phyloP scores from a whole-genome alignment of 192 early-diverging fungal genomes.

The Fimicolochytrium jonesii region DNA sequence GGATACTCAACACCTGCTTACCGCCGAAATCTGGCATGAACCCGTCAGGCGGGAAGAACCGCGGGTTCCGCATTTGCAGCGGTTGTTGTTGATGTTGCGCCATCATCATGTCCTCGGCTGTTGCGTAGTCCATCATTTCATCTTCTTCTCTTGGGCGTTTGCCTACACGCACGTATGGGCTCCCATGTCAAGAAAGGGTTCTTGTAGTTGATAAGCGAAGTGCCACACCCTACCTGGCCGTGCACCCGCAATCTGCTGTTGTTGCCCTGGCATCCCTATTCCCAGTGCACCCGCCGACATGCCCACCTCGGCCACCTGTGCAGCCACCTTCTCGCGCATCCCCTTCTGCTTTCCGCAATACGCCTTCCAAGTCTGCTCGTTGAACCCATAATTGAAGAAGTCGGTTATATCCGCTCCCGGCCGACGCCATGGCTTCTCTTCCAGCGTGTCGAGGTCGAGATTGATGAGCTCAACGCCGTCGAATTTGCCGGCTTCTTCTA shows the following conservation, averaged over 20 bases:
- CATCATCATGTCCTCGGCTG: too few species aligned
- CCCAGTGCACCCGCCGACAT: slow-evolving; percentile 51
- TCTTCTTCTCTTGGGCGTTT: too few species aligned
- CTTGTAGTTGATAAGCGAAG: background rate
- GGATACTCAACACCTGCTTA: background rate
- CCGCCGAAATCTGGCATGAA: slow-evolving; percentile 7
- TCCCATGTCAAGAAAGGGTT: background rate
- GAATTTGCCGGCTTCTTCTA: slow-evolving; percentile 69
- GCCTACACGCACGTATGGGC: too few species aligned
- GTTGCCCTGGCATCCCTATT: background rate
- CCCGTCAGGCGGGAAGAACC: slow-evolving; percentile 10
- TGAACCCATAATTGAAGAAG: slow-evolving; percentile 99
- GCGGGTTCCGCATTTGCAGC: slow-evolving; percentile 9
- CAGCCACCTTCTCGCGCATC: slow-evolving; percentile 65
- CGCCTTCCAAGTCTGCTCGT: slow-evolving; percentile 89
- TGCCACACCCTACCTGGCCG: background rate
- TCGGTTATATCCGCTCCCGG: slow-evolving; percentile 92
- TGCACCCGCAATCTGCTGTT: background rate
- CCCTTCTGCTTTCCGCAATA: slow-evolving; percentile 93
- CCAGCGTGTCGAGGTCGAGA: slow-evolving; percentile 84
- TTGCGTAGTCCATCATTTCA: too few species aligned
- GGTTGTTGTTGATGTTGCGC: slow-evolving; percentile 10
- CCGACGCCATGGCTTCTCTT: slow-evolving; percentile 96
- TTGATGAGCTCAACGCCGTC: slow-evolving; percentile 83
- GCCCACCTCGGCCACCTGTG: too few species aligned